Evolutionary conservation across 305 asterid species (phyloP).

Genomic region (Fraxinus ornus): DNA sequence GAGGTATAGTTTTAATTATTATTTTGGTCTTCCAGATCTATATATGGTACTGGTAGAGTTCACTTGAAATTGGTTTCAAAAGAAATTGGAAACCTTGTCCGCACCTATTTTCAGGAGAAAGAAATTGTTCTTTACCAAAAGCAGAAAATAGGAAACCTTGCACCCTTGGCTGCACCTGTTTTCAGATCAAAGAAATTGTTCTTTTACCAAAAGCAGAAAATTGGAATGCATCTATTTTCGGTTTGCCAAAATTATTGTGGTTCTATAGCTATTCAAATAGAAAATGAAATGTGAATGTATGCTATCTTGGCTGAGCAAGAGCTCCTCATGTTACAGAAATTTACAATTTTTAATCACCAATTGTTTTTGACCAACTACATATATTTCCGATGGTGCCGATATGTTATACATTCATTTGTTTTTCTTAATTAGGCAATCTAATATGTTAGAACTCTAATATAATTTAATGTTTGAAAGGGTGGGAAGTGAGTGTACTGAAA

Average conservation of each 20-base stretch:
- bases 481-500: background rate
- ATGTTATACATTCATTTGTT: background rate
- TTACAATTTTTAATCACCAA: constrained; percentile 13
- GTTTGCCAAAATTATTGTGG: constrained; percentile 1
- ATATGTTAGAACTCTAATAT: background rate
- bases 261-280: constrained; percentile 8
- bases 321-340: background rate
- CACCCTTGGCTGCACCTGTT: background rate
- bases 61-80: background rate
- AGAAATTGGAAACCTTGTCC: background rate
- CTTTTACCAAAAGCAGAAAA: background rate
- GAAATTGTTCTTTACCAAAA: background rate
- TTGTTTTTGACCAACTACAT: background rate
- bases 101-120: background rate
- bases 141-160: background rate
- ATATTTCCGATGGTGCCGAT: background rate
- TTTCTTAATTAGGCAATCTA: constrained; percentile 1
- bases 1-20: background rate
- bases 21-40: background rate
- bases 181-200: background rate
- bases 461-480: background rate
- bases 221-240: background rate
- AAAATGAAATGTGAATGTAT: constrained; percentile 18
- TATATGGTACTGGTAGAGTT: background rate
- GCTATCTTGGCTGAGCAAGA: background rate